Evolutionary conservation across 768 basidiomycete species (phyloP).

Genomic region (Mrakia blollopis): DNA sequence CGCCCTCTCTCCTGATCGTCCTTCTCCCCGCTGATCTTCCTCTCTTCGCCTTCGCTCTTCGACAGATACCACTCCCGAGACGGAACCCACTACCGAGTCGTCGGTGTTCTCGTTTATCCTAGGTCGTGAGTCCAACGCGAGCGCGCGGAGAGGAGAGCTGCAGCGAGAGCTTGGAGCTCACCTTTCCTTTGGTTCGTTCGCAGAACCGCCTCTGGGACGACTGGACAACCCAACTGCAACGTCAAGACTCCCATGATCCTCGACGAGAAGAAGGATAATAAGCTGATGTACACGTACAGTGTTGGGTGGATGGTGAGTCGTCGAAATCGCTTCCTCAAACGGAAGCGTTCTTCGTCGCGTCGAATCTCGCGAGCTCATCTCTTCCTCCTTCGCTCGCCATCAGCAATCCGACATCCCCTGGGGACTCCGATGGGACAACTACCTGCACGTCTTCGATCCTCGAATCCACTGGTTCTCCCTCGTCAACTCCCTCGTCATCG

Average conservation of each 20-base stretch:
- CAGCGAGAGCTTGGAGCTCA: neutral
- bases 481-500: constrained; percentile 86
- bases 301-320: constrained; percentile 55
- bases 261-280: constrained; percentile 56
- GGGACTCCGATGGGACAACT: constrained; percentile 96
- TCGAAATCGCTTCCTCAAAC: neutral
- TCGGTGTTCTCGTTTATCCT: constrained; percentile 77
- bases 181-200: neutral
- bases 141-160: too few species aligned
- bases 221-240: constrained; percentile 38
- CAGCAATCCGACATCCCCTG: constrained; percentile 57
- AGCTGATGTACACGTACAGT: constrained; percentile 70
- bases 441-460: constrained; percentile 50
- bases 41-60: neutral
- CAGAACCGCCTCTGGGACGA: neutral
- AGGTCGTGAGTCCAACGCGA: constrained; percentile 28
- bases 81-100: constrained; percentile 70
- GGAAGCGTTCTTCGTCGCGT: neutral
- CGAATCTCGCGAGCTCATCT: neutral
- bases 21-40: too few species aligned
- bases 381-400: neutral
- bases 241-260: constrained; percentile 50
- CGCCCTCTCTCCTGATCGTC: too few species aligned
- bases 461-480: constrained; percentile 92
- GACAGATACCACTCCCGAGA: constrained; percentile 73